Base-by-base conservation (phyloP, 768 basidiomycete species). In the Cyathus striatus region DNA sequence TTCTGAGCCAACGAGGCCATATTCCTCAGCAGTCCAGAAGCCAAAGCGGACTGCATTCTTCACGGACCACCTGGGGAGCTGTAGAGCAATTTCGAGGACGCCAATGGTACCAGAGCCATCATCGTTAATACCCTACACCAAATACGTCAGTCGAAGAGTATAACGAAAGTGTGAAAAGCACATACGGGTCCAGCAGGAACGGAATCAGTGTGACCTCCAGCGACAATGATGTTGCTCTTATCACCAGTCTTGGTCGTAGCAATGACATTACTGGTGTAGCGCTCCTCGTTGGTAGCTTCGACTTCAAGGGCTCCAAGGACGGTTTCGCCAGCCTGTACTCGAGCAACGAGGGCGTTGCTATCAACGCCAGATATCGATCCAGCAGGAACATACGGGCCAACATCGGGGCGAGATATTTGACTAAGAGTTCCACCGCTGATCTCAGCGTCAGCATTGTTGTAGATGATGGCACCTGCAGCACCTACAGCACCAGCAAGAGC, bases 21-120 rank as follows among this genome's bases (percentile, higher is more conserved):
- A 56, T 42, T 63, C 62, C 38, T 63, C 62, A 35, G 59, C 59
- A 18, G 60, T 59, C 59, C 59, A 64, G 55, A 58, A 64, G 12
- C 52, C 54, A 47, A 62, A 64, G 20, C 60, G 59, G 24, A 62
- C 57, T 20, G 60, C 57, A 33, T 64, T 60, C 38, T 55, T 64
- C 41, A 56, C 45, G 4, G 45, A 54, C 51, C 54, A 64, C 34
- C 47, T 46, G 16, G 60, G 47, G 26, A 61, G 52, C 18, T 55
- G 53, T 22, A 61, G 54, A 23, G 60, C 59, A 17, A 61, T 46
- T 43, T 62, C 62, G 6, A 59, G 54, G 36, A 60, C 38, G 13
- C 54, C 49, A 20, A 59, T 59, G 7, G 59, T 56, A 4, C 62
- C 62, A 20, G 61, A 60, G 4, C 57, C 56, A 44, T 60, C 54